A percentile compares a stretch with the other conserved stretches of the same genome.
phyloP scores from a whole-genome alignment of 2,329 filamentous ascomycete species.

The Aspergillus neoniger region DNA sequence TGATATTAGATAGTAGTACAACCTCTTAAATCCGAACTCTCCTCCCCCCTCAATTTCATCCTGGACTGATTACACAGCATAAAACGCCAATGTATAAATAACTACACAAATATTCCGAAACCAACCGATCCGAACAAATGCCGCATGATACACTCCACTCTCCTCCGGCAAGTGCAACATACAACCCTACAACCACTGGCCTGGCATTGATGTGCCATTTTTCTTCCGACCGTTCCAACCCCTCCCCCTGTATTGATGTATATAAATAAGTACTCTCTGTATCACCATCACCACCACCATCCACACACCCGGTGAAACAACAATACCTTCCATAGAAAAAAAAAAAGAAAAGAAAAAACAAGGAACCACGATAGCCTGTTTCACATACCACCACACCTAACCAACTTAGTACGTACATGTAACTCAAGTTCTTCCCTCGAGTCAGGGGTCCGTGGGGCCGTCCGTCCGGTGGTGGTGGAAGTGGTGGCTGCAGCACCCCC shows the following conservation, averaged over 20 bases:
- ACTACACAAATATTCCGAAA: neutral
- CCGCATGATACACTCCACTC: slow-evolving; percentile 1
- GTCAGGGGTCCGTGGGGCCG: neutral
- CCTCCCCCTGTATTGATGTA: neutral
- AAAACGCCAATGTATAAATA: neutral
- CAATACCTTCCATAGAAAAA: neutral
- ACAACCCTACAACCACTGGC: neutral
- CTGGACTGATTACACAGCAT: neutral
- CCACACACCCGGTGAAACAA: too few species aligned
- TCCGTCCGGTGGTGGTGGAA: neutral
- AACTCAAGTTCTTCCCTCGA: neutral
- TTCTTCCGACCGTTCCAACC: neutral
- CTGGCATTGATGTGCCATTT: neutral
- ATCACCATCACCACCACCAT: neutral
- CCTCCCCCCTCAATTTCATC: too few species aligned
- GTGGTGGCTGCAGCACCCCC: neutral
- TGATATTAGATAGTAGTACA: too few species aligned
- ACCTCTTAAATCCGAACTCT: neutral
- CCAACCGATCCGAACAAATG: neutral
- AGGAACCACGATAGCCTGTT: neutral
- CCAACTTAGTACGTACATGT: neutral
- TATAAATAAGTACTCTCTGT: neutral
- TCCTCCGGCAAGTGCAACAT: neutral
- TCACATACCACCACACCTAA: neutral
- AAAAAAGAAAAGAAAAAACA: neutral